These are phyloP conservation scores for Leishmania gerbilli DNA, from an alignment of 208 protist species.

Conservation along the genomic window DNA sequence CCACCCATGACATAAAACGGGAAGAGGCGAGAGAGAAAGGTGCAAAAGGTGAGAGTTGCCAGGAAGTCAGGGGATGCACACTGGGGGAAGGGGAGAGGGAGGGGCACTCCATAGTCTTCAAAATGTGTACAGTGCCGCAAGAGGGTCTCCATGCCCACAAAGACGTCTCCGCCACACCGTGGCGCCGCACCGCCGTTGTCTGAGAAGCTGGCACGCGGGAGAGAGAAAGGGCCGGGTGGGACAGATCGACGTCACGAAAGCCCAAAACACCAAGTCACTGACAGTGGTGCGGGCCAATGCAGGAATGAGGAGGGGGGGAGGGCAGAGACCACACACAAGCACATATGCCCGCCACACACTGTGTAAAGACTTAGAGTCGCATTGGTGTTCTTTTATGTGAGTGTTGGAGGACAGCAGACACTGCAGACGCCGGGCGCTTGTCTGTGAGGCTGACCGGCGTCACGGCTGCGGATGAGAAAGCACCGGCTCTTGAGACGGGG, in stretches of 20 bases:
- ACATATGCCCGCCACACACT: background rate
- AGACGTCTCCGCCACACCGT: background rate
- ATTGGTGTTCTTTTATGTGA: background rate
- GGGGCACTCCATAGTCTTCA: background rate
- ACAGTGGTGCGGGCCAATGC: background rate
- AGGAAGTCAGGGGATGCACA: background rate
- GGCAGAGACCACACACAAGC: background rate
- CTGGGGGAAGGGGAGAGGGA: background rate
- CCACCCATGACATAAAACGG: background rate
- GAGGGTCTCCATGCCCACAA: background rate
- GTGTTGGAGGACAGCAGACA: background rate
- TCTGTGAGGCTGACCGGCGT: background rate
- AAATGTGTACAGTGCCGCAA: background rate
- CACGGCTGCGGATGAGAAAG: background rate
- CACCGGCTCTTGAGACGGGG: background rate
- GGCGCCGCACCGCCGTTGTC: background rate
- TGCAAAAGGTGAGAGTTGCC: background rate
- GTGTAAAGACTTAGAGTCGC: background rate
- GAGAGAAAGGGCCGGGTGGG: background rate
- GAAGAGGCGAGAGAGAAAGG: background rate
- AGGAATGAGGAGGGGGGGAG: background rate
- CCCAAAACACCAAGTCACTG: background rate
- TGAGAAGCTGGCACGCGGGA: background rate
- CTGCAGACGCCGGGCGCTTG: background rate
- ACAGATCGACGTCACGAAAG: background rate